Evolutionary conservation across 2,329 filamentous ascomycete genomes (phyloP).

Genomic region (Chaetomium globosum): DNA sequence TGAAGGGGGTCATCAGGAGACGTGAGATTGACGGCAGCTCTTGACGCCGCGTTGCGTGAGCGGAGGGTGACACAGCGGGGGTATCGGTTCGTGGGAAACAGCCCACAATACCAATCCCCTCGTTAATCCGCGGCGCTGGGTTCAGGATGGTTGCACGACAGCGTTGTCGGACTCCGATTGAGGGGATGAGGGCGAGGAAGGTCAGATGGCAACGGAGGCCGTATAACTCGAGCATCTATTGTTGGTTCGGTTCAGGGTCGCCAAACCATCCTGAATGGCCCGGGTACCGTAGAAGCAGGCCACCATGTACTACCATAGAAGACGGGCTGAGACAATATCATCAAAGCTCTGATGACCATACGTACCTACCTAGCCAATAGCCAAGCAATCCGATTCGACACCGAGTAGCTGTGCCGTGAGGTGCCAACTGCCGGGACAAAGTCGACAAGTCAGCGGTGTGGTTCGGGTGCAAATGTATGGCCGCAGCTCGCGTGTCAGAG

Average conservation of each 20-base stretch:
- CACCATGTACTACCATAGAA: conserved; percentile 11
- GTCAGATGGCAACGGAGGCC: conserved; percentile 10
- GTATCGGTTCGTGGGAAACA: conserved; percentile 11
- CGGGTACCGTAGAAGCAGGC: not conserved
- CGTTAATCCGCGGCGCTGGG: conserved; percentile 21
- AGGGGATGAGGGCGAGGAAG: too few species aligned
- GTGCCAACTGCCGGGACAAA: conserved; percentile 2
- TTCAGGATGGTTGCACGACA: conserved; percentile 16
- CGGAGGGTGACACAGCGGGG: conserved; percentile 3
- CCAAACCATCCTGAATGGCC: conserved; percentile 1
- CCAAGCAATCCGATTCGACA: conserved; percentile 1
- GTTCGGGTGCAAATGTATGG: conserved; percentile 11
- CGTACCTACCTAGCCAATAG: not conserved
- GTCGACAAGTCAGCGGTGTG: not conserved
- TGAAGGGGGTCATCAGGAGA: conserved; percentile 17
- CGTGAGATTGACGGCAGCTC: not conserved
- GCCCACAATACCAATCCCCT: conserved; percentile 6
- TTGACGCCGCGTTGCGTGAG: conserved; percentile 1
- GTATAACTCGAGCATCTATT: not conserved
- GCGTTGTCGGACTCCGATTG: conserved; percentile 9
- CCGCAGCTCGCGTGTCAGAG: not conserved
- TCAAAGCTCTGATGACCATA: conserved; percentile 12
- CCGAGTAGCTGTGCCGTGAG: not conserved
- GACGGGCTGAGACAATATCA: not conserved
- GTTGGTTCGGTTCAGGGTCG: conserved; percentile 1